A percentile compares a stretch with the other conserved stretches of the same genome.
Conservation (phyloP, 345 rosid species). For the Psidium guajava region DNA sequence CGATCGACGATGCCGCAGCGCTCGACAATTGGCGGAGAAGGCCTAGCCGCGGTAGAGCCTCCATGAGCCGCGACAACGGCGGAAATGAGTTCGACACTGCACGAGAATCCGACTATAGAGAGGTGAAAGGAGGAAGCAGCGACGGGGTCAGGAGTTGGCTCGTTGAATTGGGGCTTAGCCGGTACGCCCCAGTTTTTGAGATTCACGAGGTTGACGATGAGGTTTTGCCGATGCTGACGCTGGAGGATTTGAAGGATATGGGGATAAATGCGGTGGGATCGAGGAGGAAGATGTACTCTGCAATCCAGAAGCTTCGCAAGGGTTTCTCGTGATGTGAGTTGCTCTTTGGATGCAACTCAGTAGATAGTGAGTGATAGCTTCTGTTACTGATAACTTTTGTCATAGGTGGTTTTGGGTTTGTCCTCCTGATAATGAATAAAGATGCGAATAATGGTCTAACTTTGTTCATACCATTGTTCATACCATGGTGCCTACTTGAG, state of each 20-base stretch:
- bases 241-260: conserved; percentile 79
- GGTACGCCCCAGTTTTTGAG: conserved; percentile 66
- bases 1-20: conserved; percentile 23
- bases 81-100: neutral
- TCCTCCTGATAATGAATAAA: neutral
- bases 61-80: conserved; percentile 26
- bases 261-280: conserved; percentile 74
- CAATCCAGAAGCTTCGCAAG: conserved; percentile 60
- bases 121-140: conserved; percentile 11
- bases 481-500: neutral
- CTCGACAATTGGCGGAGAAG: conserved; percentile 27
- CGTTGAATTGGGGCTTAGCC: conserved; percentile 47
- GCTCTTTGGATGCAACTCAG: neutral
- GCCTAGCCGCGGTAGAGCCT: neutral
- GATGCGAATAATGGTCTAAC: neutral
- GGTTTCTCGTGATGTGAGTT: conserved; percentile 39
- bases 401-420: neutral
- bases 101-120: conserved; percentile 10
- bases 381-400: neutral
- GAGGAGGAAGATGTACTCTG: conserved; percentile 53
- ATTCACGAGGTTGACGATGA: conserved; percentile 71
- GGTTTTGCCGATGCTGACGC: conserved; percentile 58
- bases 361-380: neutral
- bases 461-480: neutral
- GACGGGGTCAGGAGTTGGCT: conserved; percentile 58